phyloP scores from a whole-genome alignment of 192 early-diverging fungal genomes.

The Entomortierella beljakovae region DNA sequence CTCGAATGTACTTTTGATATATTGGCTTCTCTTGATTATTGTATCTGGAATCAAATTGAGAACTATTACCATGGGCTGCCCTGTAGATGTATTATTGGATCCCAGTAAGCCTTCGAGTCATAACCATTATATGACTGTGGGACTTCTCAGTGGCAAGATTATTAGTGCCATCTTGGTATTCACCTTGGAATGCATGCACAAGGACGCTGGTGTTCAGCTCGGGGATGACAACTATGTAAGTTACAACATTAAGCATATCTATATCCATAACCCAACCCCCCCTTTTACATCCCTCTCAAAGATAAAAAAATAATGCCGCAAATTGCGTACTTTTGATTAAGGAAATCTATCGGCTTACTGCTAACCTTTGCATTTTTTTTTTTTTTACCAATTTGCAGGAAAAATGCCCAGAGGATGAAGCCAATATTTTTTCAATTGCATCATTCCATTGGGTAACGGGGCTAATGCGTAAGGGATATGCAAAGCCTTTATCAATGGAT shows the following conservation, averaged over 20 bases:
- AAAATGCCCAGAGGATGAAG: slow-evolving; percentile 78
- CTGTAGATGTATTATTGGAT: slow-evolving; percentile 42
- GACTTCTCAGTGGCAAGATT: slow-evolving; percentile 18
- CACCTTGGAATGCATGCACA: slow-evolving; percentile 37
- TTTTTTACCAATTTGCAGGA: slow-evolving; percentile 18
- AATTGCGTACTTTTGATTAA: no score
- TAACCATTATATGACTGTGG: background rate
- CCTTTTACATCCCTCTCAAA: no score
- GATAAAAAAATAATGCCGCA: no score
- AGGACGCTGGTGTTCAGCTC: slow-evolving; percentile 41
- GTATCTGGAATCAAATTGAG: slow-evolving; percentile 49
- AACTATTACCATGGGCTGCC: slow-evolving; percentile 52
- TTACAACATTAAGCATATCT: background rate
- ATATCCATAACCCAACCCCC: no score
- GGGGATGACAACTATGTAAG: slow-evolving; percentile 38
- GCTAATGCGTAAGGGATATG: slow-evolving; percentile 82
- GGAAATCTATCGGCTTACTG: background rate
- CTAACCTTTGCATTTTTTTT: no score
- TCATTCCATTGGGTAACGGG: slow-evolving; percentile 94
- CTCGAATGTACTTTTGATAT: slow-evolving; percentile 66
- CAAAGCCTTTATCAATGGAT: slow-evolving; percentile 76
- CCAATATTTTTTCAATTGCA: slow-evolving; percentile 85
- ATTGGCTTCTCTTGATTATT: slow-evolving; percentile 58
- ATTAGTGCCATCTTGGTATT: slow-evolving; percentile 19
- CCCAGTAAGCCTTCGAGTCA: background rate